phyloP scores from a whole-genome alignment of 257 asterid genomes.

The Lavandula angustifolia region DNA sequence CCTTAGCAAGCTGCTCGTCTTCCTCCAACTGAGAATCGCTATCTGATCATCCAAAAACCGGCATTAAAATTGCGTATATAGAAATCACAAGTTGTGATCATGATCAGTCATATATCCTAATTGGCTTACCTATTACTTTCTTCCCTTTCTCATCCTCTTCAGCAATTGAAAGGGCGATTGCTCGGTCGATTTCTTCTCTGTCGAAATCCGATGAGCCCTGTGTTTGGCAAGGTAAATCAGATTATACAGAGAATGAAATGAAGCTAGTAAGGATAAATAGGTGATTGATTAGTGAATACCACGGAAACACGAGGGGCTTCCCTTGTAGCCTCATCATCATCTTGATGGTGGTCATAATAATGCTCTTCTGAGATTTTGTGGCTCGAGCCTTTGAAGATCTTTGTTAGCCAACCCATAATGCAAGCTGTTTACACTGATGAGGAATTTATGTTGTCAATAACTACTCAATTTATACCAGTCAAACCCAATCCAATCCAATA shows the following conservation, averaged over 20 bases:
- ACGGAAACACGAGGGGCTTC: slow-evolving; percentile 46
- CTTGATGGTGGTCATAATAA: slow-evolving; percentile 48
- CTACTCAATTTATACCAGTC: neutral
- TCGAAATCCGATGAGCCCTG: slow-evolving; percentile 78
- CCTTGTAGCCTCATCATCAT: slow-evolving; percentile 41
- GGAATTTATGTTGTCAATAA: neutral
- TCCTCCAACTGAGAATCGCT: slow-evolving; percentile 50
- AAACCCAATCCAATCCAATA: slow-evolving; percentile 19
- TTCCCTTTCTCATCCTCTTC: slow-evolving; percentile 78
- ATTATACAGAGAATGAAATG: slow-evolving; percentile 7
- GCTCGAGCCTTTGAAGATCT: slow-evolving; percentile 70
- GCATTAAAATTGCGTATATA: neutral
- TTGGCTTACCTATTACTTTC: slow-evolving; percentile 54
- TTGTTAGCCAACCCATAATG: slow-evolving; percentile 72
- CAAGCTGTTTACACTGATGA: slow-evolving; percentile 17
- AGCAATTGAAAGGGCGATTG: slow-evolving; percentile 77
- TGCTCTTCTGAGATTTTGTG: slow-evolving; percentile 55
- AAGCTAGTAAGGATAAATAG: slow-evolving; percentile 12
- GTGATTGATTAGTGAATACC: slow-evolving; percentile 32
- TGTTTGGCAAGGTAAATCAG: slow-evolving; percentile 25
- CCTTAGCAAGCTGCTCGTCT: slow-evolving; percentile 70
- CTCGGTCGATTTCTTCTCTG: slow-evolving; percentile 74
- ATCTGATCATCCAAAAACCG: slow-evolving; percentile 35
- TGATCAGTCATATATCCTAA: too few relatives aligned
- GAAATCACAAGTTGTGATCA: too few relatives aligned